Evolutionary conservation across 176 grass and related monocot species (phyloP), one percentile per base, ranked within the genome.

Genomic region (Aegilops sharonensis): DNA sequence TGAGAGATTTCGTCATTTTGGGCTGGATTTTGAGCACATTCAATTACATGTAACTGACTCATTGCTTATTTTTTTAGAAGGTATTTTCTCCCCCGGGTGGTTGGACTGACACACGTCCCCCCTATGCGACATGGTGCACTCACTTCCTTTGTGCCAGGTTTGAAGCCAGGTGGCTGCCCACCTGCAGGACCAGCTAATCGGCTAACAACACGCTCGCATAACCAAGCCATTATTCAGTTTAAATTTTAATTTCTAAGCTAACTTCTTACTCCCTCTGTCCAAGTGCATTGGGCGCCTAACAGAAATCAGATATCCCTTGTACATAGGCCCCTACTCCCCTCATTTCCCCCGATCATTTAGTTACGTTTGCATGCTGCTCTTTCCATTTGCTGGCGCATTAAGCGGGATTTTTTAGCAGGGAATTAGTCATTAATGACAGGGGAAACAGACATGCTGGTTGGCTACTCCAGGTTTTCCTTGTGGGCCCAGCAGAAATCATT

Each of bases 1-100:
- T 83, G 70, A 81, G 43, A 31, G 43, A 59, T 68, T 76, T 42
- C 17, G 47, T 34, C 79, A 77, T 21, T 68, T 60, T 43, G 45
- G 76, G 47, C 24, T 83, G 24, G 71, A 82, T 83, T 83, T 42
- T 32, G 65, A 82, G 40, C 73, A 72, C 81, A 72, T 59, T 83
- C 32, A 83, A 72, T 83, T 83, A 30, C 18, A 21, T 71, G 47
- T 72, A 83, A 72, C 66, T 72, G 32, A 57, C 21, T 12, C 32
- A 40, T 29, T 32, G 57, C 48, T 57, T 62, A 1, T 24, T 62
- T 21, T 62, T 62, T 62, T 62, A 62, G 59, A 62, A 62, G 60
- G 9, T 0, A 62, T 62, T 62, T 62, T 24, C 59, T 62, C 21
- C 60, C 60, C 8, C 9, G n/a, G 60, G 54, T 25, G 60, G 21